phyloP scores from a whole-genome alignment of 2,329 filamentous ascomycete genomes.

The Xylariales sp. region DNA sequence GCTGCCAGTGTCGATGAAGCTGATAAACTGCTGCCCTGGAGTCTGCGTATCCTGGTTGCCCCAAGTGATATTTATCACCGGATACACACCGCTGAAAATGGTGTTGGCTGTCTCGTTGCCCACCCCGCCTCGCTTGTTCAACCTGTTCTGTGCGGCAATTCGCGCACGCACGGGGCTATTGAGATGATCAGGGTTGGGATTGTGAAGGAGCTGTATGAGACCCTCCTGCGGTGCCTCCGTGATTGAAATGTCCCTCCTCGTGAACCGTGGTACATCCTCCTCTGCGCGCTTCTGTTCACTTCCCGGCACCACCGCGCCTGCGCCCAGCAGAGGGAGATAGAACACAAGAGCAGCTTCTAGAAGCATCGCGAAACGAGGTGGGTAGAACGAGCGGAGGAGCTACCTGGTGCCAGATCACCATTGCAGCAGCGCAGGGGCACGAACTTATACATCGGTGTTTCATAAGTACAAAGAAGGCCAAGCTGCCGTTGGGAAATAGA shows the following conservation, averaged over 20 bases:
- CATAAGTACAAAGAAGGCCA: too few relatives aligned
- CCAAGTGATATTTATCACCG: slow-evolving; percentile 14
- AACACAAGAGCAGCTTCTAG: background rate
- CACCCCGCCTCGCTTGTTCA: background rate
- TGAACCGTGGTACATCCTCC: slow-evolving; percentile 1
- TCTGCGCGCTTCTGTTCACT: background rate
- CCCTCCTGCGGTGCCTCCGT: slow-evolving; percentile 1
- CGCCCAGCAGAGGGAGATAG: slow-evolving; percentile 1
- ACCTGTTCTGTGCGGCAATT: background rate
- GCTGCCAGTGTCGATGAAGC: slow-evolving; percentile 10
- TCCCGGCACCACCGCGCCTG: background rate
- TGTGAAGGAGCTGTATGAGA: background rate
- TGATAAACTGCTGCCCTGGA: slow-evolving; percentile 13
- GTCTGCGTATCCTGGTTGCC: slow-evolving; percentile 7
- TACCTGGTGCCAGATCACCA: too few relatives aligned
- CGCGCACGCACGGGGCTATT: slow-evolving; percentile 2
- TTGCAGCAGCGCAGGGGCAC: too few relatives aligned
- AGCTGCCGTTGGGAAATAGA: too few relatives aligned
- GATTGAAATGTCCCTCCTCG: slow-evolving; percentile 3
- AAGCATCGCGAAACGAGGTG: slow-evolving; percentile 1
- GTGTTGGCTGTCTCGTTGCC: slow-evolving; percentile 9
- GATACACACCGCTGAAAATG: slow-evolving; percentile 14
- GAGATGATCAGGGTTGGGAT: slow-evolving; percentile 2
- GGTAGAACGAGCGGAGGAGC: too few relatives aligned
- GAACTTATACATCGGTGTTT: too few relatives aligned